Base-by-base conservation (phyloP, 352 stramenopile genomes). In the Phytophthora podocarpi region DNA sequence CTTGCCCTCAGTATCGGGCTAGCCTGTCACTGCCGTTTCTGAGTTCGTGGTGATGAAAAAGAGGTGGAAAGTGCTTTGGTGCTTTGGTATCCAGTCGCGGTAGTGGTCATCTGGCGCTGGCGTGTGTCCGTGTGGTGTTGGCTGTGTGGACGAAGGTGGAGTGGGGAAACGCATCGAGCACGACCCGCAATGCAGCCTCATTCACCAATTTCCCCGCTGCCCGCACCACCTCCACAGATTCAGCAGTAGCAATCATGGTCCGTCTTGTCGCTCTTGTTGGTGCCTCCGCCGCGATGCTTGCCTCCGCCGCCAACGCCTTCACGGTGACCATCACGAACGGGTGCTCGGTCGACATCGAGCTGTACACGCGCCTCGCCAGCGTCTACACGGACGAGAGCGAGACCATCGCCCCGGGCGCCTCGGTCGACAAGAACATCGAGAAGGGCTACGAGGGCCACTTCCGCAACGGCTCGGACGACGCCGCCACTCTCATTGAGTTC, bases 381-480 rank as follows among this genome's bases (percentile, higher is more conserved):
- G 62, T 78, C 52, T 82, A 76, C 65, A 84, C 61, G 27, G 78
- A 89, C 57, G 52, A 66, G 39, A 67, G 64, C 49, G 63, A 84
- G 23, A 51, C 58, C 15, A 74, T 89, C 46, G 52, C 69, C 4
- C n/a, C 60, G 20, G 78, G 82, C 21, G 72, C 36, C 2, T 85
- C 78, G 10, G 36, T 63, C 10, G 41, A 60, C 36, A 74, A 75
- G 47, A 64, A 68, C 18, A 78, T 89, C 42, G 67, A 53, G 24
- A 89, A 88, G 63, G 78, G 70, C 65, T 89, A 73, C 54, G 76
- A 91, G 62, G 80, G 82, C 45, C 69, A 89, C 67, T 87, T 87
- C 59, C 82, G 82, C 65, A 76, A 87, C 71, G 82, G 82, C 27
- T 40, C 67, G 16, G 60, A 73, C 64, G 78, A 83, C 41, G 67